These are phyloP conservation scores for Trichodelitschia bisporula DNA, from an alignment of 495 filamentous ascomycete species.

Conservation along the genomic window DNA sequence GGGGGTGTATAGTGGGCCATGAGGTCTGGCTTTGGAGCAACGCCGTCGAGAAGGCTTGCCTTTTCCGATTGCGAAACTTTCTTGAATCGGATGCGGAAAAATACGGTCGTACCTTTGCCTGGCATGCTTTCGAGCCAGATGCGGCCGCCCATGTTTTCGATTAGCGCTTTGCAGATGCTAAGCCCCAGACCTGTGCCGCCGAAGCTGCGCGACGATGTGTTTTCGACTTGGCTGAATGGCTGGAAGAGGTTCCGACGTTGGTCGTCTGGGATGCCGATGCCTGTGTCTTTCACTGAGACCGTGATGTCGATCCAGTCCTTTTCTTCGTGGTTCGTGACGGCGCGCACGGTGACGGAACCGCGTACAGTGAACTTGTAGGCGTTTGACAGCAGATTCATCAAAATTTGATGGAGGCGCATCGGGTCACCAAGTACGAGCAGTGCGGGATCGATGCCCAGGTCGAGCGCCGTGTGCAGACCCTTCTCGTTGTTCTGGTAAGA, in stretches of 20 bases:
- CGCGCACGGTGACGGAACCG: constrained; percentile 59
- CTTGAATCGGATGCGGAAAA: constrained; percentile 58
- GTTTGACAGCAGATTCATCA: constrained; percentile 83
- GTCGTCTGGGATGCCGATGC: constrained; percentile 65
- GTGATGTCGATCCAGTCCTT: constrained; percentile 44
- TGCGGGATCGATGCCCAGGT: constrained; percentile 37
- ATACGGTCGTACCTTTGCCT: constrained; percentile 60
- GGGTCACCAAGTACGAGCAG: constrained; percentile 77
- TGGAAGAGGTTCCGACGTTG: constrained; percentile 68
- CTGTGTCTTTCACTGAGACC: constrained; percentile 73
- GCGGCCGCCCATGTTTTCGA: constrained; percentile 64
- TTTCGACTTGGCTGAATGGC: constrained; percentile 78
- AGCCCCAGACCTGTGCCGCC: constrained; percentile 77
- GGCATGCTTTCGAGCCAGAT: constrained; percentile 61
- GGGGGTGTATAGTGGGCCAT: constrained; percentile 25
- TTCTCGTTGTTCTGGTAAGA: constrained; percentile 66
- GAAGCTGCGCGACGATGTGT: constrained; percentile 64
- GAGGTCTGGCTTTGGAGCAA: constrained; percentile 20
- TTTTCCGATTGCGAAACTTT: constrained; percentile 28
- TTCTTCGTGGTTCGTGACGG: constrained; percentile 42
- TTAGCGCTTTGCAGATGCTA: constrained; percentile 85
- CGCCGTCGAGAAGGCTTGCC: constrained; percentile 2
- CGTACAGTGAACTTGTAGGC: constrained; percentile 82
- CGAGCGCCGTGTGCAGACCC: constrained; percentile 48
- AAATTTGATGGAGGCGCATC: constrained; percentile 71